A percentile compares a stretch with the other conserved stretches of the same genome.
Conservation (phyloP, 495 filamentous ascomycete species). For the Daldinia caldariorum region DNA sequence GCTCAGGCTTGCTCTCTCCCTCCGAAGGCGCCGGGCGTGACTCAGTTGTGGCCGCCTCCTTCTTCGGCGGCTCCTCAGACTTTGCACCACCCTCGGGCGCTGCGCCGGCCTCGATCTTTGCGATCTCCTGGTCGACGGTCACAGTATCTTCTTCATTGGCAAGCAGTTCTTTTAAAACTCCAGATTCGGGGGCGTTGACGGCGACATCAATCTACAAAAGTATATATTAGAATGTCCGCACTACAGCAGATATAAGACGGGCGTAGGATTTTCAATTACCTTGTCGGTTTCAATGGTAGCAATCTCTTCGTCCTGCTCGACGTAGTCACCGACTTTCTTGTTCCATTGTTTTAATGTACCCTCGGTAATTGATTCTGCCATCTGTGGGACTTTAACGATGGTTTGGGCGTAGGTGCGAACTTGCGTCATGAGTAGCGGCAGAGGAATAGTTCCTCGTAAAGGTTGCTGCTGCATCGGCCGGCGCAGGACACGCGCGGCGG, state of each 20-base stretch:
- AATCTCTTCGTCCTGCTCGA: slow-evolving; percentile 96
- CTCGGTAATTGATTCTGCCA: slow-evolving; percentile 99
- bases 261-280: slow-evolving; percentile 60
- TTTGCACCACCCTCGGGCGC: slow-evolving; percentile 63
- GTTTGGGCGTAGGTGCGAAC: slow-evolving; percentile 73
- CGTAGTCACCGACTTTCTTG: slow-evolving; percentile 94
- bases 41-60: slow-evolving; percentile 63
- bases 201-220: slow-evolving; percentile 83
- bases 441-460: slow-evolving; percentile 42
- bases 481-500: slow-evolving; percentile 59
- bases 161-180: slow-evolving; percentile 90
- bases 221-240: slow-evolving; percentile 21
- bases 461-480: slow-evolving; percentile 54
- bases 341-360: slow-evolving; percentile 96
- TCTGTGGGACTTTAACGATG: slow-evolving; percentile 92
- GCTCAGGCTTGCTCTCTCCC: slow-evolving; percentile 57
- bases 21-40: slow-evolving; percentile 66
- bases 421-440: slow-evolving; percentile 60
- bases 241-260: slow-evolving; percentile 5
- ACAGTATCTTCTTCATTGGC: slow-evolving; percentile 97
- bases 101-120: slow-evolving; percentile 82
- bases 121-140: slow-evolving; percentile 89
- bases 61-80: slow-evolving; percentile 68
- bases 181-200: slow-evolving; percentile 92
- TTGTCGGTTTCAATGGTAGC: slow-evolving; percentile 99